phyloP scores from a whole-genome alignment of 2,329 filamentous ascomycete species.

The Orbilia ellipsospora region DNA sequence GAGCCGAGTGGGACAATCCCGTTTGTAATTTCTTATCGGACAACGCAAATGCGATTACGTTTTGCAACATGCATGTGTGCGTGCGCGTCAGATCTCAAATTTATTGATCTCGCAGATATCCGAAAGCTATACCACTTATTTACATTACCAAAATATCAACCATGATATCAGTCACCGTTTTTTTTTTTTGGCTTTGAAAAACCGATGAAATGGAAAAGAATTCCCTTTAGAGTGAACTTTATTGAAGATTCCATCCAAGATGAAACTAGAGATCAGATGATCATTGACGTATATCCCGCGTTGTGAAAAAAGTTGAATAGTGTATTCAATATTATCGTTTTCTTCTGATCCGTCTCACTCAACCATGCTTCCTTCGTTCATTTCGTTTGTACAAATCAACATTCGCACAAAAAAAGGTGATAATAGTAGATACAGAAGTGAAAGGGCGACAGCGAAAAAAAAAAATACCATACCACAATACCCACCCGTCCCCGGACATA shows the following conservation, averaged over 20 bases:
- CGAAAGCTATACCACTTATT: too few species aligned
- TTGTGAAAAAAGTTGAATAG: too few species aligned
- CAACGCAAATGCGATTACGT: slow-evolving; percentile 46
- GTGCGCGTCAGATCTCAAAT: too few species aligned
- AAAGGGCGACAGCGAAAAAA: slow-evolving; percentile 19
- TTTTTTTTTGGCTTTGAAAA: too few species aligned
- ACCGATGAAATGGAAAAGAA: too few species aligned
- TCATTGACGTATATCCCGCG: too few species aligned
- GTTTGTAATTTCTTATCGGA: slow-evolving; percentile 41
- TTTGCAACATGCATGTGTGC: slow-evolving; percentile 7
- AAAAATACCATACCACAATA: slow-evolving; percentile 10
- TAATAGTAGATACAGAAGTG: neutral
- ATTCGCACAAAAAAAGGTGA: neutral
- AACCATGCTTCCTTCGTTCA: neutral
- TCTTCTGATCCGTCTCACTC: neutral
- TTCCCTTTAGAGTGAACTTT: too few species aligned
- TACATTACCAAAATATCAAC: too few species aligned
- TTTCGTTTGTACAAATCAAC: neutral
- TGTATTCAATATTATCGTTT: too few species aligned
- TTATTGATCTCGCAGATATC: slow-evolving; percentile 11
- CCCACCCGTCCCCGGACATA: neutral
- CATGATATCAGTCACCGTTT: too few species aligned
- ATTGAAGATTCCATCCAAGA: too few species aligned
- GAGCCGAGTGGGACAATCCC: slow-evolving; percentile 5
- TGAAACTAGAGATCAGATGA: too few species aligned